Base-by-base conservation (phyloP, 768 basidiomycete genomes). In the Tephrocybe rancida region DNA sequence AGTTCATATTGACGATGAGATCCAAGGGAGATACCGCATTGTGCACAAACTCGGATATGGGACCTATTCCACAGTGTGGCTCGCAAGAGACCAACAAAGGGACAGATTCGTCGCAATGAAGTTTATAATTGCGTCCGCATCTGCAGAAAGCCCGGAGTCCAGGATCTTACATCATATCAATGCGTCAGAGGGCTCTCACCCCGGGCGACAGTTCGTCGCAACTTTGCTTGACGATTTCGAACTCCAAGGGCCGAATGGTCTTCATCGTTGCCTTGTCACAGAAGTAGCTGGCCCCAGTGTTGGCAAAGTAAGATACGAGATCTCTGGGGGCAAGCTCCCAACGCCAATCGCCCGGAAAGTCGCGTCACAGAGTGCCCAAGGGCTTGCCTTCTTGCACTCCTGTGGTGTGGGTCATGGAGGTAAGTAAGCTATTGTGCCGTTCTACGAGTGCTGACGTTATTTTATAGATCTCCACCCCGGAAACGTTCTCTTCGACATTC, bases 271-370 rank as follows among this genome's bases (percentile, higher is more conserved):
- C 76, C 87, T 93, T 81, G 85, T 90, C 16, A 85, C 87, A 62
- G 89, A 93, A 67, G 85, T 88, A 5, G 78, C 92, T n/a, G 87
- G 88, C 41, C 85, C 89, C 68, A 90, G 88, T 66, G 67, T 92
- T 8, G 78, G 86, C 2, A 85, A 78, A 55, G 68, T 82, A 48
- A 77, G 79, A 65, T 66, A 74, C 57, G 74, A 76, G 54, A 71
- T 75, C 60, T 63, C 71, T 7, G 41, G 39, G 24, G 71, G 75
- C 50, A 75, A 81, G 8, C 79, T 81, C 21, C 68, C 77, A 26
- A 67, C 71, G 48, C 70, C 83, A 58, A 75, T 83, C 55, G 76
- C 79, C 64, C 79, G 80, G 53, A 78, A 26, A n/a, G 22, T 85
- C 47, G 71, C 75, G n/a, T 82, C 79, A 59, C 81, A 84, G 50